Conservation (phyloP, 2,329 filamentous ascomycete genomes). For the Juglanconis oblonga region DNA sequence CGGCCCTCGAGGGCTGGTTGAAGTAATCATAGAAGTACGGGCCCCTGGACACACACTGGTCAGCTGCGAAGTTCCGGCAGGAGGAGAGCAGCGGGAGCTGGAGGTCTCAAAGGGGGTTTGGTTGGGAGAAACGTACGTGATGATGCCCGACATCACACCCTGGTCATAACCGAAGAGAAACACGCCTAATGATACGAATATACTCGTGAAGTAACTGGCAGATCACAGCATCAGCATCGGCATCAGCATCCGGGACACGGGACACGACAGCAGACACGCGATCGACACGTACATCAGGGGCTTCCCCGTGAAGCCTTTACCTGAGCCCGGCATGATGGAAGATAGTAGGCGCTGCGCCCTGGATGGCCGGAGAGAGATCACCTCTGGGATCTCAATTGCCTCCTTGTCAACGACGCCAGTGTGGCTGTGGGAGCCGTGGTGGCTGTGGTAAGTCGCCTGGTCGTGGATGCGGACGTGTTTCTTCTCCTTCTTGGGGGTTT, state of each 20-base stretch:
- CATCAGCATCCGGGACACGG: not conserved
- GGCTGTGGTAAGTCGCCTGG: constrained; percentile 17
- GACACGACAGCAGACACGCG: not conserved
- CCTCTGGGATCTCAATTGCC: constrained; percentile 77
- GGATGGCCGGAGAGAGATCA: constrained; percentile 60
- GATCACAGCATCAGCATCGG: not conserved
- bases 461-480: constrained; percentile 69
- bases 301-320: constrained; percentile 90
- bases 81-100: not conserved
- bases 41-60: constrained; percentile 54
- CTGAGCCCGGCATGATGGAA: constrained; percentile 80
- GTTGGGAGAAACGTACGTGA: constrained; percentile 49
- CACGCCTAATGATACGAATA: constrained; percentile 82
- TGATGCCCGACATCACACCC: constrained; percentile 78
- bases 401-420: constrained; percentile 60
- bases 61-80: constrained; percentile 22
- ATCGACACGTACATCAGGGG: constrained; percentile 69
- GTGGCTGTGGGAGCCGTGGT: constrained; percentile 30
- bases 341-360: constrained; percentile 70
- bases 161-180: constrained; percentile 90
- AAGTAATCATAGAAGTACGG: constrained; percentile 90
- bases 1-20: constrained; percentile 77
- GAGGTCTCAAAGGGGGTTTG: not conserved
- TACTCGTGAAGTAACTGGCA: constrained; percentile 85
- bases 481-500: constrained; percentile 34